phyloP scores from a whole-genome alignment of 1,284 basidiomycete genomes.

The Apiotrichum brassicae region DNA sequence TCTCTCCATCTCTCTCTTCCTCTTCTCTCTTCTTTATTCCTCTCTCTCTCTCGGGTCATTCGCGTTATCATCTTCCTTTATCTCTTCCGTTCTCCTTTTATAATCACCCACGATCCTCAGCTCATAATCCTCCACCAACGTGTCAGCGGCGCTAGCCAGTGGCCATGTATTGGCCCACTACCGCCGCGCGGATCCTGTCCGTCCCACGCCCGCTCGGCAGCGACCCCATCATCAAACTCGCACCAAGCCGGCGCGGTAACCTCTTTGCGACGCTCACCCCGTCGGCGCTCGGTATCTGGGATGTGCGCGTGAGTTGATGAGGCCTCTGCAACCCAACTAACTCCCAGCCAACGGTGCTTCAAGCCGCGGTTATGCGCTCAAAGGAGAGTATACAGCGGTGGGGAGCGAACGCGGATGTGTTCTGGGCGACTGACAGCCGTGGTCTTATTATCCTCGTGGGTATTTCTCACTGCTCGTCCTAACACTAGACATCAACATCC shows the following conservation, averaged over 20 bases:
- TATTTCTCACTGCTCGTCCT: background rate
- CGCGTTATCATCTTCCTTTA: no score
- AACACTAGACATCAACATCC: conserved; percentile 63
- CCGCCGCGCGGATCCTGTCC: conserved; percentile 28
- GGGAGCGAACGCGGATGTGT: conserved; percentile 63
- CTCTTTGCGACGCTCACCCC: conserved; percentile 69
- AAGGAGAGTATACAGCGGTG: conserved; percentile 68
- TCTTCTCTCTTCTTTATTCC: no score
- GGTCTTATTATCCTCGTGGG: conserved; percentile 70
- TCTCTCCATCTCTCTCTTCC: no score
- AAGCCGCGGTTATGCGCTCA: conserved; percentile 70
- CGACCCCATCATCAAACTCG: conserved; percentile 57
- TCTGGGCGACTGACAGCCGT: conserved; percentile 73
- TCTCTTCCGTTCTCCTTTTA: background rate
- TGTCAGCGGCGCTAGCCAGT: no score
- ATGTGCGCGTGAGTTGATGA: conserved; percentile 62
- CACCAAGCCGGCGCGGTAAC: conserved; percentile 63
- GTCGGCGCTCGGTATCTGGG: conserved; percentile 67
- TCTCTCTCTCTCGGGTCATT: no score
- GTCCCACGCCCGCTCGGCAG: conserved; percentile 23
- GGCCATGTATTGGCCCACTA: conserved; percentile 46
- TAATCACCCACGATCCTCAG: background rate
- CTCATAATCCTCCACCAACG: background rate
- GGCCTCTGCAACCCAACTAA: conserved; percentile 3
- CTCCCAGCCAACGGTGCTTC: conserved; percentile 65